Percentiles rank a stretch among this genome's conserved stretches.
phyloP scores from a whole-genome alignment of 768 basidiomycete genomes.

The Multifurca ochricompacta region DNA sequence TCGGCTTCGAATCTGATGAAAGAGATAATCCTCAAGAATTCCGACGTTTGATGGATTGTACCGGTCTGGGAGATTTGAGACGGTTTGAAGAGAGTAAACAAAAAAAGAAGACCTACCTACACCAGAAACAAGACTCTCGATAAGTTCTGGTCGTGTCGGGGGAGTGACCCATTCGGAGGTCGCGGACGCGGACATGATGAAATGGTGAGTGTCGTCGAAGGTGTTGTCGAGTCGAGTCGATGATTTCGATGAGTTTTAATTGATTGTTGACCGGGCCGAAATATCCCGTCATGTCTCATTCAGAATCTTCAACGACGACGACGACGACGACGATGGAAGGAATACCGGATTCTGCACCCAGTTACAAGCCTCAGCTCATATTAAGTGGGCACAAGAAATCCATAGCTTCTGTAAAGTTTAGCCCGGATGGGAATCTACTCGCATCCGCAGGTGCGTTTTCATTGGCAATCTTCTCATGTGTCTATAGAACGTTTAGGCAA shows the following conservation, averaged over 20 bases:
- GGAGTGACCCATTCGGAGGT: constrained; percentile 67
- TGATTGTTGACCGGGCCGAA: neutral
- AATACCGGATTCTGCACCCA: constrained; percentile 28
- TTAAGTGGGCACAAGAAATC: constrained; percentile 78
- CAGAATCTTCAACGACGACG: neutral
- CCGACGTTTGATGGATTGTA: constrained; percentile 94
- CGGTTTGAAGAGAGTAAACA: neutral
- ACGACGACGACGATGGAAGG: neutral
- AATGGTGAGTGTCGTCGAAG: too few relatives aligned
- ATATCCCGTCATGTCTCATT: neutral
- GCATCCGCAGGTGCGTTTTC: constrained; percentile 72
- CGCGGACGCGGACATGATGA: too few relatives aligned
- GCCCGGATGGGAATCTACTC: constrained; percentile 71
- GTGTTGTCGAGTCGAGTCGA: too few relatives aligned
- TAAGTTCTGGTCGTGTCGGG: constrained; percentile 72
- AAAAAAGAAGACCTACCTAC: constrained; percentile 51
- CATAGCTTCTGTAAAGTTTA: constrained; percentile 84
- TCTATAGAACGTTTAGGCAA: constrained; percentile 39
- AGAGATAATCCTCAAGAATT: constrained; percentile 94
- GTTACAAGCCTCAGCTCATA: constrained; percentile 52
- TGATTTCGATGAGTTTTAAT: neutral
- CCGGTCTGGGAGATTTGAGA: constrained; percentile 53
- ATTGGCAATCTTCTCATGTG: constrained; percentile 7
- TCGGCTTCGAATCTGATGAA: constrained; percentile 83
- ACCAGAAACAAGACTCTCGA: constrained; percentile 85